Conservation (phyloP, 768 basidiomycete genomes). For the Fomitopsis pulvina region DNA sequence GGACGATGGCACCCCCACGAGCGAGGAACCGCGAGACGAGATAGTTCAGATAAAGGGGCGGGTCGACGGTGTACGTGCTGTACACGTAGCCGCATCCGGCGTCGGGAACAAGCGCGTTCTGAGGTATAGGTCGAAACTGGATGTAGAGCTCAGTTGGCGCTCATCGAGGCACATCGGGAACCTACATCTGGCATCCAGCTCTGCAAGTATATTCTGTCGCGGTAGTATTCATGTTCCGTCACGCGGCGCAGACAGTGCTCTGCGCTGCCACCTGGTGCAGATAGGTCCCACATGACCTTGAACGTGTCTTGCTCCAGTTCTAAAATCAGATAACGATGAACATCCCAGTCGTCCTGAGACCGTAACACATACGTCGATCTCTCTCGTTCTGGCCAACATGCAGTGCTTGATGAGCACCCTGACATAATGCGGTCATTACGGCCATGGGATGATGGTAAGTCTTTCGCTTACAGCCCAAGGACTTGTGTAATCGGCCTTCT, state of each 20-base stretch:
- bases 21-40: conserved; percentile 52
- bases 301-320: conserved; percentile 72
- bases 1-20: conserved; percentile 53
- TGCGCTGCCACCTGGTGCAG: conserved; percentile 45
- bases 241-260: conserved; percentile 62
- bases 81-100: conserved; percentile 50
- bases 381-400: conserved; percentile 42
- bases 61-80: conserved; percentile 64
- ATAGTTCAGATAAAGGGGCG: conserved; percentile 57
- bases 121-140: conserved; percentile 36
- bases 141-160: conserved; percentile 17
- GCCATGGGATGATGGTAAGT: too few species aligned
- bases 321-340: conserved; percentile 19
- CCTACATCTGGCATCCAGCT: conserved; percentile 30
- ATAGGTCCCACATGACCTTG: conserved; percentile 65
- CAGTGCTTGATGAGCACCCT: conserved; percentile 81
- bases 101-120: conserved; percentile 33
- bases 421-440: too few species aligned
- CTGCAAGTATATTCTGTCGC: conserved; percentile 29
- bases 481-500: conserved; percentile 66
- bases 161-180: not conserved
- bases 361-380: conserved; percentile 42
- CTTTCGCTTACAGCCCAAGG: conserved; percentile 70
- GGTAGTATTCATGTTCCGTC: conserved; percentile 54
- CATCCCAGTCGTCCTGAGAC: not conserved